Percentiles rank a stretch among this genome's conserved stretches.
These are phyloP conservation scores for Rhodotorula sp. DNA, from an alignment of 1,284 basidiomycete species.

Conservation along the genomic window DNA sequence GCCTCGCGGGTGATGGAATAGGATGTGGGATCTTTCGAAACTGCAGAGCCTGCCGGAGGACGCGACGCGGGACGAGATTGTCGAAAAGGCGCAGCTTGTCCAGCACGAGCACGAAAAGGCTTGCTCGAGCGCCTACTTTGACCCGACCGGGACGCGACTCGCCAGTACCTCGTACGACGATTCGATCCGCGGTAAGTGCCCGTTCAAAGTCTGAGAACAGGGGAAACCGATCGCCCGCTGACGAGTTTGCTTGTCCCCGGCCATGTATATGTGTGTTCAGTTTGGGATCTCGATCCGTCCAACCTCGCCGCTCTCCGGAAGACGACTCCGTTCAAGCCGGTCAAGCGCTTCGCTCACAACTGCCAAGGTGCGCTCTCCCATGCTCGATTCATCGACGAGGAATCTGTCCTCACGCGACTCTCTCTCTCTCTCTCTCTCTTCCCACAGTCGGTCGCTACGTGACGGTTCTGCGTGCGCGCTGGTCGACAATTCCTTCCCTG, in stretches of 20 bases:
- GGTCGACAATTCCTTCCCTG: slow-evolving; percentile 48
- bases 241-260: neutral
- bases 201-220: too few relatives aligned
- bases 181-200: slow-evolving; percentile 47
- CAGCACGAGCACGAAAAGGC: slow-evolving; percentile 51
- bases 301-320: slow-evolving; percentile 4
- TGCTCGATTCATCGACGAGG: too few relatives aligned
- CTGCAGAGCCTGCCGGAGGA: slow-evolving; percentile 22
- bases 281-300: slow-evolving; percentile 50
- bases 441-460: slow-evolving; percentile 51
- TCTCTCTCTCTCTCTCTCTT: too few relatives aligned
- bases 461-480: slow-evolving; percentile 54
- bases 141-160: slow-evolving; percentile 51
- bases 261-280: slow-evolving; percentile 36
- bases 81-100: slow-evolving; percentile 38
- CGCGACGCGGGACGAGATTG: neutral
- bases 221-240: neutral
- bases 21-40: slow-evolving; percentile 42
- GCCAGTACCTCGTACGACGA: slow-evolving; percentile 54
- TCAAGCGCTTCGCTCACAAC: slow-evolving; percentile 46
- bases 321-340: slow-evolving; percentile 3
- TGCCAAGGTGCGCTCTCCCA: slow-evolving; percentile 48
- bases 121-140: slow-evolving; percentile 54
- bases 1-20: neutral
- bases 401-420: too few relatives aligned